Evolutionary conservation across 1,139 yeast species (phyloP), one percentile per base, ranked within the genome.

Genomic region (Protomyces arabidopsidicola): DNA sequence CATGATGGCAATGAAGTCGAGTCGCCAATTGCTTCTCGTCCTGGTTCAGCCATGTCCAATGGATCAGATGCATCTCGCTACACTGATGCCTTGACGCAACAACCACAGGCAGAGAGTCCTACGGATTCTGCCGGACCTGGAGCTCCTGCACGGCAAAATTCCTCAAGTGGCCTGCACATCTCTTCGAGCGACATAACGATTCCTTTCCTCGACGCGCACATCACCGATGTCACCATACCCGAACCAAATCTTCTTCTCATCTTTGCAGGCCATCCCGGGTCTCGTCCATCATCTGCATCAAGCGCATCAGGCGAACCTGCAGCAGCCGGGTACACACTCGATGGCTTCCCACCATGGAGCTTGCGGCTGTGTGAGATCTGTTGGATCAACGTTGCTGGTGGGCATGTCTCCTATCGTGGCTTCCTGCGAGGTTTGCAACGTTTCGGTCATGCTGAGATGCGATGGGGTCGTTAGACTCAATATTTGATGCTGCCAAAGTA

Each of bases 281-380:
- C 20, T 10, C 48, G 48, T 8, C 48, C 48, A 8, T 42, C 48
- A 10, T 42, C 48, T 10, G 48, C 48, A 3, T 16, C n/a, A 4
- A 16, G 18, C n/a, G 42, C 16, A 9, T 16, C 16, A 14, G 48
- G 48, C 8, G 42, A 14, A 12, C 22, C 22, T 20, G 48, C 22
- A 6, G 48, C 22, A 10, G 48, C 48, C 5, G 48, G 48, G 9
- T 42, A 18, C 10, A 95, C 90, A 73, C 80, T 95, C 62, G 96
- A 90, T 74, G 97, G 96, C 38, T 95, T 86, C 74, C 98, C 98
- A 20, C 99, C 99, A 31, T 93, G 98, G 98, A 98, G 93, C 72
- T 84, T 90, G 52, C 81, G 98, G 67, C 81, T 95, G 65, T 82
- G 91, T 9, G 99, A 93, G 72, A 84, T 93, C 70, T 91, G 87